Conservation (phyloP, 2,329 filamentous ascomycete species). For the Phaeosphaeria sp. region DNA sequence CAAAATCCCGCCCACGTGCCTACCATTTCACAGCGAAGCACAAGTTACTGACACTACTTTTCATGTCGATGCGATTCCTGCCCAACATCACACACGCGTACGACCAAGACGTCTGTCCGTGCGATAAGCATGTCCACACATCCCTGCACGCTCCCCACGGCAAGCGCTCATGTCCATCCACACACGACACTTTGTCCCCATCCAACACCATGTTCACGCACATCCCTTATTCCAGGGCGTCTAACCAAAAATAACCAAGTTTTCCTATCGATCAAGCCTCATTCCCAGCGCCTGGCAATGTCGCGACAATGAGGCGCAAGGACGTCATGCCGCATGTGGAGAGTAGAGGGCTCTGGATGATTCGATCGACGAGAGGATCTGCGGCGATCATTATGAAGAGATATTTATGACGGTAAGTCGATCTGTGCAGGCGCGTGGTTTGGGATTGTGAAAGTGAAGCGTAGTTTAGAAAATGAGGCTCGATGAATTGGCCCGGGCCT, state of each 20-base stretch:
- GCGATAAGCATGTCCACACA: constrained; percentile 20
- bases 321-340: constrained; percentile 20
- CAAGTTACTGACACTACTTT: not conserved
- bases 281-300: constrained; percentile 1
- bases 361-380: constrained; percentile 26
- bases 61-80: not conserved
- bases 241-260: constrained; percentile 8
- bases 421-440: constrained; percentile 3
- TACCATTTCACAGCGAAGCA: not conserved
- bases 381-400: constrained; percentile 13
- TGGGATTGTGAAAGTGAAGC: not conserved
- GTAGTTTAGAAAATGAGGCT: constrained; percentile 1
- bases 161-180: not conserved
- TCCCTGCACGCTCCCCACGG: constrained; percentile 22
- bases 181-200: not conserved
- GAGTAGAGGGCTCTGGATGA: constrained; percentile 17
- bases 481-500: not conserved
- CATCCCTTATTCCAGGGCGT: constrained; percentile 3
- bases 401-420: constrained; percentile 3
- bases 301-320: constrained; percentile 8
- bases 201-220: constrained; percentile 1
- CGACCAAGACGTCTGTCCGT: constrained; percentile 3
- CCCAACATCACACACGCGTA: not conserved
- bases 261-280: constrained; percentile 11
- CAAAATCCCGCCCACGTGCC: constrained; percentile 3